A percentile compares a stretch with the other conserved stretches of the same genome.
phyloP scores from a whole-genome alignment of 2,329 filamentous ascomycete species.

The Achaetomium macrosporum region DNA sequence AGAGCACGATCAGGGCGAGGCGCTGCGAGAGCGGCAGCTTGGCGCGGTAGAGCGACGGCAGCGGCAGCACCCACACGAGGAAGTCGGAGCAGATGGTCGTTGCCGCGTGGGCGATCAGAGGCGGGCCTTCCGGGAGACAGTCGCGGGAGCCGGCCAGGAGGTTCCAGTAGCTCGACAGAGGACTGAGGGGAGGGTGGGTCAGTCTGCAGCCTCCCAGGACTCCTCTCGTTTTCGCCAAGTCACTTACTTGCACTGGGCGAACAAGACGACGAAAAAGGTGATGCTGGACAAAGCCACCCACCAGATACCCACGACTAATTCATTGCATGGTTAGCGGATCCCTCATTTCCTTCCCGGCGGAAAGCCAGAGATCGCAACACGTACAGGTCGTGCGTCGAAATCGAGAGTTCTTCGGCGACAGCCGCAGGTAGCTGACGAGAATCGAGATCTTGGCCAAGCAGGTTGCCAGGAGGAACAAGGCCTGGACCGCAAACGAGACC shows the following conservation, averaged over 20 bases:
- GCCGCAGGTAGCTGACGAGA: conserved; percentile 35
- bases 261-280: conserved; percentile 33
- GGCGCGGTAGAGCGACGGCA: conserved; percentile 31
- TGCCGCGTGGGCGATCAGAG: conserved; percentile 29
- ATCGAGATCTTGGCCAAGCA: conserved; percentile 37
- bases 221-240: too few relatives aligned
- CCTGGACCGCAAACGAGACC: conserved; percentile 36
- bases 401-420: conserved; percentile 31
- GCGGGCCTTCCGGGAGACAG: conserved; percentile 29
- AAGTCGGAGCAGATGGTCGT: conserved; percentile 32
- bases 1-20: conserved; percentile 32
- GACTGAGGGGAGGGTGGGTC: conserved; percentile 6
- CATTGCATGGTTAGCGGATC: background rate
- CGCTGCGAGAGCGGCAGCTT: conserved; percentile 32
- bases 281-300: conserved; percentile 28
- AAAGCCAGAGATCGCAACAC: background rate
- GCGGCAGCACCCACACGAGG: conserved; percentile 33
- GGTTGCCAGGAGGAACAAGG: conserved; percentile 36
- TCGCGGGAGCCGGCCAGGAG: conserved; percentile 15
- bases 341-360: too few relatives aligned
- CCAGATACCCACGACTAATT: conserved; percentile 22
- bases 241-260: conserved; percentile 32
- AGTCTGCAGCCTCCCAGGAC: background rate
- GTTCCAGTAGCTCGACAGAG: conserved; percentile 28
- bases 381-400: conserved; percentile 31